A percentile compares a stretch with the other conserved stretches of the same genome.
phyloP scores from a whole-genome alignment of 768 basidiomycete genomes.

The Udeniomyces megalosporus region DNA sequence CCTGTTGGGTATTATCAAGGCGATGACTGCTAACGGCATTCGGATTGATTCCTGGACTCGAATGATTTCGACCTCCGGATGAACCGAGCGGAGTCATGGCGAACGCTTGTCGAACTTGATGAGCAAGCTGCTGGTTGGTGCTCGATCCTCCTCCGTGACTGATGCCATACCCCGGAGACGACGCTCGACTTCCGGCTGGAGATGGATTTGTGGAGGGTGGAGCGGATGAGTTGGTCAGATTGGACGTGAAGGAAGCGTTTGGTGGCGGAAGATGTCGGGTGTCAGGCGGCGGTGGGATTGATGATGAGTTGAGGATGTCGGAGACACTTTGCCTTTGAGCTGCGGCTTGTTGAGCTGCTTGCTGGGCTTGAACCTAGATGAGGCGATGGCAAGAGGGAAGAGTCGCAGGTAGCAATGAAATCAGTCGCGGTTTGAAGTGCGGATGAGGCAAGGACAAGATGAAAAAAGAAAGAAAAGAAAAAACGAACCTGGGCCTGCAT shows the following conservation, averaged over 20 bases:
- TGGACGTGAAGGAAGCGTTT: slow-evolving; percentile 9
- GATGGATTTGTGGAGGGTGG: slow-evolving; percentile 25
- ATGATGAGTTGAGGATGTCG: slow-evolving; percentile 29
- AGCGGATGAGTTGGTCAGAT: slow-evolving; percentile 19
- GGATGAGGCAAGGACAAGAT: not conserved
- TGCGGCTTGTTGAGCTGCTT: not conserved
- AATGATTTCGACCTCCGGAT: too few species aligned
- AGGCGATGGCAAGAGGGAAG: not conserved
- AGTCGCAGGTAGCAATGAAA: not conserved
- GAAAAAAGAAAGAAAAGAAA: too few species aligned
- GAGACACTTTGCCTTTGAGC: slow-evolving; percentile 25
- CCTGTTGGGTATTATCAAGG: too few species aligned
- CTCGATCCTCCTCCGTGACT: too few species aligned
- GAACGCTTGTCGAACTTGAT: slow-evolving; percentile 72
- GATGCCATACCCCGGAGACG: slow-evolving; percentile 23
- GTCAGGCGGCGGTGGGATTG: slow-evolving; percentile 24
- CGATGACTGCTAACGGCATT: too few species aligned
- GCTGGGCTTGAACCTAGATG: not conserved
- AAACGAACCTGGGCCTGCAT: not conserved
- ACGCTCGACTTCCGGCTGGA: slow-evolving; percentile 24
- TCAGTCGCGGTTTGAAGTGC: not conserved
- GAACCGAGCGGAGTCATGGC: slow-evolving; percentile 43
- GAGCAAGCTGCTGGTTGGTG: slow-evolving; percentile 50
- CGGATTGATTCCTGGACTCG: too few species aligned
- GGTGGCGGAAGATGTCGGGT: slow-evolving; percentile 27